Conservation (phyloP, 768 basidiomycete species). For the Paxillus involutus region DNA sequence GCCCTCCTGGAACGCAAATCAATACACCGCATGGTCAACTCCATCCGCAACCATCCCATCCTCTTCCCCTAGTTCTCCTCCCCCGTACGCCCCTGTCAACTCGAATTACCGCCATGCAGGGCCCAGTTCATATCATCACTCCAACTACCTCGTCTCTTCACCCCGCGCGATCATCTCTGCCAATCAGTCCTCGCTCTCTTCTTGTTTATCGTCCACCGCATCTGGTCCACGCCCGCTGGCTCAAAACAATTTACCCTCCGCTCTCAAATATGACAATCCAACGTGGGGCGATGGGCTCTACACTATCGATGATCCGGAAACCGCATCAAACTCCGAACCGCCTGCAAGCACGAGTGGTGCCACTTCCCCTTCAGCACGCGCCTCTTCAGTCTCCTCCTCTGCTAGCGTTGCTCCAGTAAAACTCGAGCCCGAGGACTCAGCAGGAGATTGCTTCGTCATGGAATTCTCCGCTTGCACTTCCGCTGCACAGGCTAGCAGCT, state of each 20-base stretch:
- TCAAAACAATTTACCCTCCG: conserved; percentile 19
- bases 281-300: conserved; percentile 32
- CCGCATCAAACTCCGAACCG: conserved; percentile 34
- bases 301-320: conserved; percentile 32
- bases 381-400: conserved; percentile 33
- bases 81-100: conserved; percentile 20
- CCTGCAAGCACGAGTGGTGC: conserved; percentile 31
- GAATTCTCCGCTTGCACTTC: conserved; percentile 30
- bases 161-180: conserved; percentile 19
- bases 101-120: conserved; percentile 24
- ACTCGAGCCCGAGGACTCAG: conserved; percentile 29
- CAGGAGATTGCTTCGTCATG: conserved; percentile 34
- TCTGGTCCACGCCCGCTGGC: conserved; percentile 11
- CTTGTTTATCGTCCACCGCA: conserved; percentile 16
- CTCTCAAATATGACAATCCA: conserved; percentile 25
- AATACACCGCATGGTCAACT: conserved; percentile 15
- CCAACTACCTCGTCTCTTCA: conserved; percentile 19
- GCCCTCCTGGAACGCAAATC: conserved; percentile 19
- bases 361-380: conserved; percentile 35
- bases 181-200: conserved; percentile 12
- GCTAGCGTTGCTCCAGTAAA: conserved; percentile 29
- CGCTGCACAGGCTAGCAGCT: conserved; percentile 34
- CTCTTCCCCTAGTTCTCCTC: conserved; percentile 22
- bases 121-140: conserved; percentile 18
- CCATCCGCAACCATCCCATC: conserved; percentile 20